Evolutionary conservation across 495 filamentous ascomycete species (phyloP), one percentile per base, ranked within the genome.

Genomic region (Tetracladium setigerum): DNA sequence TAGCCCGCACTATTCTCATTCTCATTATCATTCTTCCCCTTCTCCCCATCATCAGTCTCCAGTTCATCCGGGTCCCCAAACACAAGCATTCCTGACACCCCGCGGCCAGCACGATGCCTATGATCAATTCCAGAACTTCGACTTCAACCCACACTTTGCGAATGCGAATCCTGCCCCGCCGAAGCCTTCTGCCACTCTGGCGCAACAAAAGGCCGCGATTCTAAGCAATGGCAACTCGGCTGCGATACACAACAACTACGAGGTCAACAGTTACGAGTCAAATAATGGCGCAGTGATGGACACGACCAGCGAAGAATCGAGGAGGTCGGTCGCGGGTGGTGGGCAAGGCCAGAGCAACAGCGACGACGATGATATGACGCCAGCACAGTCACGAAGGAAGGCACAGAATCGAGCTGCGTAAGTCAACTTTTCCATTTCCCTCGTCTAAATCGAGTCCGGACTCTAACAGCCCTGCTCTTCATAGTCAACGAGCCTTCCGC

Each of bases 351-450:
- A 57, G 54, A 60, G 52, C 50, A 61, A 62, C 53, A 63, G 66
- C 50, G 67, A 66, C 69, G 57, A 60, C 18, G 79, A 86, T 19
- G 73, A 76, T 32, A 61, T 82, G 58, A 88, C 81, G 30, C 87
- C 88, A 1, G 86, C 86, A 18, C 88, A 95, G 61, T 85, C 77
- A 24, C 74, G 88, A 64, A 79, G 92, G 52, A 98, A 98, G 67
- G 91, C 87, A 39, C 91, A 98, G 68, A 98, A 98, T 53, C 74
- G 92, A 62, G 89, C 90, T 66, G 91, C 91, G 91, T 97, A 83
- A 61, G 87, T 81, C n/a, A n/a, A 7, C 8, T 30, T 31, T 24
- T 30, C 34, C 15, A 32, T 31, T 54, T 41, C 16, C 11, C 30
- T 6, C n/a, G 22, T 41, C 40, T n/a, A 33, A 18, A 39, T 40